Base-by-base conservation (phyloP, 805 yeast genomes). In the Starmerella etchellsii region DNA sequence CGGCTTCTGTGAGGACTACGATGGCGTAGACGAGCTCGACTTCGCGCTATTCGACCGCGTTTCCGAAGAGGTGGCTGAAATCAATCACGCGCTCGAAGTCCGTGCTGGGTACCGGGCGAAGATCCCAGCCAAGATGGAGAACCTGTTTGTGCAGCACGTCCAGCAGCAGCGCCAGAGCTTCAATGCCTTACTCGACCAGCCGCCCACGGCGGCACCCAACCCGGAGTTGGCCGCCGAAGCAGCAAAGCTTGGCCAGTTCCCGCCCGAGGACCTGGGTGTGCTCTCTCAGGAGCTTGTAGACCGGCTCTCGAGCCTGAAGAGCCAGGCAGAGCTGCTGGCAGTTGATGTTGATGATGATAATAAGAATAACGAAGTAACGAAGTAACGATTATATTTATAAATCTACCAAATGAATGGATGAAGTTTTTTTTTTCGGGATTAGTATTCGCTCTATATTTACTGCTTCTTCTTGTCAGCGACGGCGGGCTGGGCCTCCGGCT, bases 401-500 rank as follows among this genome's bases (percentile, higher is more conserved):
- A n/a, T n/a, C n/a, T n/a, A n/a, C n/a, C n/a, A n/a, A n/a, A n/a
- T n/a, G n/a, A n/a, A n/a, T n/a, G n/a, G n/a, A n/a, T n/a, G n/a
- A n/a, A n/a, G n/a, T n/a, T n/a, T n/a, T n/a, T n/a, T n/a, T n/a
- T n/a, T n/a, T n/a, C n/a, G n/a, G n/a, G n/a, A n/a, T n/a, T n/a
- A n/a, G n/a, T n/a, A n/a, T n/a, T 10, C 25, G 25, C 25, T 7
- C 25, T 7, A 10, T 23, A 23, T 23, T 23, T 23, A 23, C 25
- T 23, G 25, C 25, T n/a, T n/a, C n/a, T n/a, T n/a, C 31, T 28
- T 28, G 15, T 28, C 31, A n/a, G 31, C 31, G 31, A 28, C 31
- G 14, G 20, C 32, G 8, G 32, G 21, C 11, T 8, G 10, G 9
- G 32, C 14, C 19, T 10, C 21, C 10, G 32, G 14, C 19, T 84